Percentiles rank a stretch among this genome's conserved stretches.
phyloP scores from a whole-genome alignment of 768 basidiomycete genomes.

The Stropharia rugosoannulata region DNA sequence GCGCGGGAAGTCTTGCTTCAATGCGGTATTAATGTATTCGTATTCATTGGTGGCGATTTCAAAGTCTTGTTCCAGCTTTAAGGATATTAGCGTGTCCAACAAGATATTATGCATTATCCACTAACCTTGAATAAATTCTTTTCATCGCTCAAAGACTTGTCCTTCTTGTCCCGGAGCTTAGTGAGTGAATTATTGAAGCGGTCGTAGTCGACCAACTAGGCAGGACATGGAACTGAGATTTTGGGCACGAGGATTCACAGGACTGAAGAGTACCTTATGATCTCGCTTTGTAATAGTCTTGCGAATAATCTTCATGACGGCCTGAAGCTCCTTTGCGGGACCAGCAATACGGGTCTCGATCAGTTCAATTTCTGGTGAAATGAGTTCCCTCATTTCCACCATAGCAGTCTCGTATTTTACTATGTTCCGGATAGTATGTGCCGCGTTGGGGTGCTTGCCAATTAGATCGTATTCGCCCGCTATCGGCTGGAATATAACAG shows the following conservation, averaged over 20 bases:
- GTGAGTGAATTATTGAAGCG: conserved; percentile 94
- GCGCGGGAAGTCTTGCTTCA: conserved; percentile 92
- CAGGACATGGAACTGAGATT: neutral
- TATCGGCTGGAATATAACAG: conserved; percentile 62
- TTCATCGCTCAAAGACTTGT: conserved; percentile 93
- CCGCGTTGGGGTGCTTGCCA: conserved; percentile 75
- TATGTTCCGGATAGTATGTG: conserved; percentile 77
- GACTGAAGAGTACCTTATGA: conserved; percentile 70
- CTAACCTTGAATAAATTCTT: conserved; percentile 93
- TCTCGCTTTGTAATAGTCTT: conserved; percentile 97
- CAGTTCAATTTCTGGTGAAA: conserved; percentile 90
- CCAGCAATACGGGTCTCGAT: conserved; percentile 84
- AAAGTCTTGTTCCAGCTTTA: conserved; percentile 92
- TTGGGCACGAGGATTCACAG: neutral
- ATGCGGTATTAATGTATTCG: conserved; percentile 84
- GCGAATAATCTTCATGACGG: conserved; percentile 82
- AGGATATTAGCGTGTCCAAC: conserved; percentile 10
- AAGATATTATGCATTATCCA: neutral
- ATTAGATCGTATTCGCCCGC: conserved; percentile 77
- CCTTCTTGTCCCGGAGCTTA: conserved; percentile 97
- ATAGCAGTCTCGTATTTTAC: conserved; percentile 69
- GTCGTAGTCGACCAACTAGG: conserved; percentile 87
- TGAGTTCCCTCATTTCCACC: conserved; percentile 77
- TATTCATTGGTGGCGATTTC: conserved; percentile 91
- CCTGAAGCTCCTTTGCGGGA: conserved; percentile 88